Evolutionary conservation across 352 stramenopile genomes (phyloP).

Genomic region (Lagenidium sp.): DNA sequence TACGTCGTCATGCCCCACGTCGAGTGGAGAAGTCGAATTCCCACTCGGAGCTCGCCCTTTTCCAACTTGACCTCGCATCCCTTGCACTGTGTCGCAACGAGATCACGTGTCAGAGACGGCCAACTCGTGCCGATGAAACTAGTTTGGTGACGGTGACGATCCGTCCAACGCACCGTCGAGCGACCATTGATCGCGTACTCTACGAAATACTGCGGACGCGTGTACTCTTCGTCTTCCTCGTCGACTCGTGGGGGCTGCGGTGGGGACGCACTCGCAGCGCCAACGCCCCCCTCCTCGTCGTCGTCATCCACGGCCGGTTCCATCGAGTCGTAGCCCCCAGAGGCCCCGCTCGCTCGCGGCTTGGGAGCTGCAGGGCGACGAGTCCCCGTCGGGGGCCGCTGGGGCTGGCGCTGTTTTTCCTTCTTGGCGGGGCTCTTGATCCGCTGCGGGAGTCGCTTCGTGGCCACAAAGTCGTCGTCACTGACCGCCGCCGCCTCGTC

Average conservation of each 20-base stretch:
- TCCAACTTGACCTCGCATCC: conserved; percentile 59
- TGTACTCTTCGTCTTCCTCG: conserved; percentile 30
- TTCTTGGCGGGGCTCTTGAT: conserved; percentile 7
- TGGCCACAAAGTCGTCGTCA: conserved; percentile 22
- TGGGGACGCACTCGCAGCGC: conserved; percentile 8
- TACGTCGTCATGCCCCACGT: conserved; percentile 77
- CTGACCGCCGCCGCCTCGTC: conserved; percentile 20
- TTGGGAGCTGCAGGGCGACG: not conserved
- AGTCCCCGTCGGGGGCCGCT: conserved; percentile 3
- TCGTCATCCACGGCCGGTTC: not conserved
- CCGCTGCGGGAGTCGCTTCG: conserved; percentile 11
- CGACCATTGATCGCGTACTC: conserved; percentile 56
- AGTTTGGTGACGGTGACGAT: not conserved
- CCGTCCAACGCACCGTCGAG: conserved; percentile 28
- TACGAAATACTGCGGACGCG: conserved; percentile 46
- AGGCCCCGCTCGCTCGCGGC: not conserved
- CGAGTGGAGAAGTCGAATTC: conserved; percentile 56
- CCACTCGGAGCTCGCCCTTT: conserved; percentile 33
- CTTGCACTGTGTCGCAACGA: conserved; percentile 42
- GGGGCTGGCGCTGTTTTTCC: conserved; percentile 2
- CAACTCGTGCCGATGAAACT: not conserved
- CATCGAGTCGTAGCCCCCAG: not conserved
- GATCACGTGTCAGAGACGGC: conserved; percentile 1
- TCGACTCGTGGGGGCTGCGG: conserved; percentile 23
- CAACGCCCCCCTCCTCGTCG: conserved; percentile 8